These are phyloP conservation scores for Hyphopichia buzzinii DNA, from an alignment of 1,139 yeast species.

Conservation along the genomic window DNA sequence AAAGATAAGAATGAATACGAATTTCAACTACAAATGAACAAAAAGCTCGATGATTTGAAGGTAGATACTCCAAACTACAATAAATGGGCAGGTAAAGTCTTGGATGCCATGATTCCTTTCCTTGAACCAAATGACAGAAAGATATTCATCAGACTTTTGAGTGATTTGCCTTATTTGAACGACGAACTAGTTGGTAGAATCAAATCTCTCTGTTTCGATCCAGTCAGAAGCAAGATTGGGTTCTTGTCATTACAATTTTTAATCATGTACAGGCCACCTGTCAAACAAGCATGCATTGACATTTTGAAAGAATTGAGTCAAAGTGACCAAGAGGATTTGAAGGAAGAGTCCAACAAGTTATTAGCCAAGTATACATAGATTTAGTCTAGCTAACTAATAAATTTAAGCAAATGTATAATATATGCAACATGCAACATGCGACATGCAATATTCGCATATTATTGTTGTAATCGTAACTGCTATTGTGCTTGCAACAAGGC, in stretches of 20 bases:
- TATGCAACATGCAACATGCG: too few relatives aligned
- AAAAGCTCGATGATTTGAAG: conserved; percentile 9
- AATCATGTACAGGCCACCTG: conserved; percentile 89
- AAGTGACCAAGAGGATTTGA: conserved; percentile 51
- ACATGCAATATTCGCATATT: too few relatives aligned
- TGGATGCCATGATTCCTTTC: conserved; percentile 82
- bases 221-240: conserved; percentile 77
- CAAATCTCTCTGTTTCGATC: conserved; percentile 79
- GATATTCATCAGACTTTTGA: conserved; percentile 73
- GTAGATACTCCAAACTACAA: conserved; percentile 51
- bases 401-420: too few relatives aligned
- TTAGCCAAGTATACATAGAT: conserved; percentile 42
- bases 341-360: conserved; percentile 52
- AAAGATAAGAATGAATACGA: conserved; percentile 8
- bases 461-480: too few relatives aligned
- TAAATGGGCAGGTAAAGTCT: conserved; percentile 66
- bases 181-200: conserved; percentile 59
- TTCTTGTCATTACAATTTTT: conserved; percentile 77
- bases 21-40: conserved; percentile 7
- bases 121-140: conserved; percentile 79
- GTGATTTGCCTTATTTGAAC: conserved; percentile 81
- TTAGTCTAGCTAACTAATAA: too few relatives aligned
- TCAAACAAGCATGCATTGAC: conserved; percentile 61
- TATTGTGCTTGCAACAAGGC: too few relatives aligned
- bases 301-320: conserved; percentile 58